A percentile compares a stretch with the other conserved stretches of the same genome.
These are phyloP conservation scores for Gleditsia sinensis DNA, from an alignment of 306 rosid species.

Conservation along the genomic window DNA sequence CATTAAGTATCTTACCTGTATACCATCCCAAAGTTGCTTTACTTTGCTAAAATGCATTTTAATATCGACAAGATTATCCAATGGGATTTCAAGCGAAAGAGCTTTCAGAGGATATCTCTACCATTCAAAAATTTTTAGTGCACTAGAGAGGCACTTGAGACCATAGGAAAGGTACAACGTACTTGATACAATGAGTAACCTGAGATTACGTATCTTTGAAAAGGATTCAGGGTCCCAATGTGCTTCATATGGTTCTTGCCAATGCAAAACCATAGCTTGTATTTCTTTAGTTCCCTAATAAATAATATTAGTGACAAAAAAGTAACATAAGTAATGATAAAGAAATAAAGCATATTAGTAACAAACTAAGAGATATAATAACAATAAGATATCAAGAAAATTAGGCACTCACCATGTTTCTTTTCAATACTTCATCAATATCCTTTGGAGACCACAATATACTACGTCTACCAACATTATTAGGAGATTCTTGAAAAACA, in stretches of 20 bases:
- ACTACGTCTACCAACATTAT: background rate
- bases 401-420: background rate
- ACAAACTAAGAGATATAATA: background rate
- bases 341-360: background rate
- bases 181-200: background rate
- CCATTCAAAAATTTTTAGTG: background rate
- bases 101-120: background rate
- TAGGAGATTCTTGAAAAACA: background rate
- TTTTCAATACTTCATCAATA: background rate
- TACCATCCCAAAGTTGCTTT: too few species aligned
- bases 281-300: background rate
- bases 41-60: too few species aligned
- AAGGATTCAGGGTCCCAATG: background rate
- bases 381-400: background rate
- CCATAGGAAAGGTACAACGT: background rate
- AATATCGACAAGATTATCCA: background rate
- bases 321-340: background rate
- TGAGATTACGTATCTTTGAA: slow-evolving; percentile 5
- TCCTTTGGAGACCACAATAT: background rate
- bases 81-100: background rate
- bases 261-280: background rate
- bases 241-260: background rate
- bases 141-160: background rate
- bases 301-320: background rate
- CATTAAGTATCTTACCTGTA: background rate